Conservation (phyloP, 1,139 yeast species). For the Geotrichum phurueaensis region DNA sequence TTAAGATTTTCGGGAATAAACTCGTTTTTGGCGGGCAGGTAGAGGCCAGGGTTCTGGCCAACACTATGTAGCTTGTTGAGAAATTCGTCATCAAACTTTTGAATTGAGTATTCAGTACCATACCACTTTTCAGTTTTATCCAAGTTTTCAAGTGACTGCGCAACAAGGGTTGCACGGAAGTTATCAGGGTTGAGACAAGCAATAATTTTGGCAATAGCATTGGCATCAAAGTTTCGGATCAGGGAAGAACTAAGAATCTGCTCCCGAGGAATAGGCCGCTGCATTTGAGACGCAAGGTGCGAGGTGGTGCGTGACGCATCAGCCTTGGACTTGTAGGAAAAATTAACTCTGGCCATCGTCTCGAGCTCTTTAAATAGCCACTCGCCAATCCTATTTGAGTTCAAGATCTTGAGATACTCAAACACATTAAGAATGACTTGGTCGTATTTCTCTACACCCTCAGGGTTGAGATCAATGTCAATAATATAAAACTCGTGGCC, state of each 20-base stretch:
- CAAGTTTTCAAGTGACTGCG: constrained; percentile 35
- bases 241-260: constrained; percentile 54
- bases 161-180: constrained; percentile 52
- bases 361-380: constrained; percentile 49
- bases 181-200: constrained; percentile 51
- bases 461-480: constrained; percentile 67
- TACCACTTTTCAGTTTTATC: constrained; percentile 71
- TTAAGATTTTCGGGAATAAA: constrained; percentile 76
- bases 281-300: constrained; percentile 45
- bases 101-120: constrained; percentile 68
- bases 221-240: constrained; percentile 53
- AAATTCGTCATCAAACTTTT: constrained; percentile 42
- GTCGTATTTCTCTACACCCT: constrained; percentile 61
- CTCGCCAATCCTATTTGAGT: constrained; percentile 50
- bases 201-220: constrained; percentile 48
- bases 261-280: constrained; percentile 56
- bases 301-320: constrained; percentile 57
- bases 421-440: constrained; percentile 55
- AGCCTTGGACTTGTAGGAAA: constrained; percentile 62
- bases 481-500: constrained; percentile 64
- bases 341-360: constrained; percentile 45
- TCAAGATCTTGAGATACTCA: constrained; percentile 63
- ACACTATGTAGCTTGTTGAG: constrained; percentile 34
- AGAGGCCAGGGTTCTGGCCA: constrained; percentile 39
- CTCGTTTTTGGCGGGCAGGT: constrained; percentile 64